phyloP scores from a whole-genome alignment of 306 rosid genomes.

The Rosa rugosa region DNA sequence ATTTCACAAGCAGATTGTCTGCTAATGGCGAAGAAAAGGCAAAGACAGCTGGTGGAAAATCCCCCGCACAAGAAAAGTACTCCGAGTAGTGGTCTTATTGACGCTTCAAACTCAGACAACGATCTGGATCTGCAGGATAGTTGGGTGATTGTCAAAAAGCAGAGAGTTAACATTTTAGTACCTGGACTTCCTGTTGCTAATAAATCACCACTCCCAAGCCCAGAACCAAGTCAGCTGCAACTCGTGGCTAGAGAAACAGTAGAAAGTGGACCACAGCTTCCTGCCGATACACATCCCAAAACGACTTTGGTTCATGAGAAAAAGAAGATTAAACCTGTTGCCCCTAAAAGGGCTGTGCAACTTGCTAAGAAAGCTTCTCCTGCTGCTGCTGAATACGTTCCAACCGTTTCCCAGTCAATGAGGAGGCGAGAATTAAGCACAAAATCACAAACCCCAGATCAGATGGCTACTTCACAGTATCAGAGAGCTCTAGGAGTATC shows the following conservation, averaged over 20 bases:
- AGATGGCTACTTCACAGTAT: conserved; percentile 34
- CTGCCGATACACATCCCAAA: conserved; percentile 27
- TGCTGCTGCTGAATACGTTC: conserved; percentile 31
- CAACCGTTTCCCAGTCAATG: conserved; percentile 35
- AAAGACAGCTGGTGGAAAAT: conserved; percentile 35
- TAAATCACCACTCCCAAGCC: conserved; percentile 31
- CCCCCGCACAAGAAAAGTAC: conserved; percentile 28
- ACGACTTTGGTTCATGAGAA: conserved; percentile 36
- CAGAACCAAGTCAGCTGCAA: conserved; percentile 46
- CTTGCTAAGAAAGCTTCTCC: conserved; percentile 30
- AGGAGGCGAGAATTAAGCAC: conserved; percentile 30
- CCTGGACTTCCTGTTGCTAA: conserved; percentile 48
- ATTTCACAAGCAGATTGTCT: conserved; percentile 37
- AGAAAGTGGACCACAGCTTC: conserved; percentile 30
- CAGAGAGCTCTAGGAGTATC: conserved; percentile 43
- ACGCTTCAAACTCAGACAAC: conserved; percentile 31
- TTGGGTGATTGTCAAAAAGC: conserved; percentile 90
- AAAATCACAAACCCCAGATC: conserved; percentile 35
- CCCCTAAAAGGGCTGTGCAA: conserved; percentile 21
- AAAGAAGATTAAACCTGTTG: conserved; percentile 30
- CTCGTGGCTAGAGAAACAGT: conserved; percentile 33
- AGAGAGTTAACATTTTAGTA: conserved; percentile 71
- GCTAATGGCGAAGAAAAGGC: conserved; percentile 69
- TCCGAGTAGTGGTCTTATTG: conserved; percentile 27
- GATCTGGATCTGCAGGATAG: conserved; percentile 38